Evolutionary conservation across 306 rosid genomes (phyloP), one percentile per base, ranked within the genome.

Genomic region (Rubus idaeus): DNA sequence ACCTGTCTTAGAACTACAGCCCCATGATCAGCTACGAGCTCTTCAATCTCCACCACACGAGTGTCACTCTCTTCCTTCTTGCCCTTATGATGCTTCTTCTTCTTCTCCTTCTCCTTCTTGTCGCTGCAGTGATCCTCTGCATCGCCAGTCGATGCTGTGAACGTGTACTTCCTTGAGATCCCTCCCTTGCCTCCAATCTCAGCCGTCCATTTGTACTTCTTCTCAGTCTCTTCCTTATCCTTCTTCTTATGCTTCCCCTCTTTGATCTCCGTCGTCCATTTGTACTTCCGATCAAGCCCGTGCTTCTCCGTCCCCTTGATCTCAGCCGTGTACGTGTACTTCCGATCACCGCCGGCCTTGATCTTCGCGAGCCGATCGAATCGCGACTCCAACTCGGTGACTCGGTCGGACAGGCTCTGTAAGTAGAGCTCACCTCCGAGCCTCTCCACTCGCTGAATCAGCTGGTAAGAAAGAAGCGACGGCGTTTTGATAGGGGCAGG

Each of bases 21-120:
- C 77, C 92, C 85, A n/a, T 87, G 91, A 66, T 73, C 82, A 44
- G n/a, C 68, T 30, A 20, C 73, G 21, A 75, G 84, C 78, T 89
- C 97, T 83, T 91, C 88, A 85, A 95, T 92, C 91, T 89, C 94
- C 86, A 92, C 97, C 86, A 86, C 61, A 82, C 90, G 97, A 66
- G 84, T 55, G 58, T 55, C 83, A 55, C 56, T 80, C 79, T 83
- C 77, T 9, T 57, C 86, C 82, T 86, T 88, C 86, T 89, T 87
- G 4, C 40, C 44, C 74, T 82, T 64, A 18, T 7, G 70, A 62
- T 35, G 68, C 0, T 30, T 3, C 23, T 63, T 37, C 47, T 64
- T 68, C 82, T 47, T 65, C 20, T 81, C n/a, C n/a, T n/a, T 66
- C 80, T 87, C 84, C 89, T 79, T 64, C 44, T 53, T 58, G n/a